Evolutionary conservation across 2,329 filamentous ascomycete genomes (phyloP).

Genomic region (Whalleya microplaca): DNA sequence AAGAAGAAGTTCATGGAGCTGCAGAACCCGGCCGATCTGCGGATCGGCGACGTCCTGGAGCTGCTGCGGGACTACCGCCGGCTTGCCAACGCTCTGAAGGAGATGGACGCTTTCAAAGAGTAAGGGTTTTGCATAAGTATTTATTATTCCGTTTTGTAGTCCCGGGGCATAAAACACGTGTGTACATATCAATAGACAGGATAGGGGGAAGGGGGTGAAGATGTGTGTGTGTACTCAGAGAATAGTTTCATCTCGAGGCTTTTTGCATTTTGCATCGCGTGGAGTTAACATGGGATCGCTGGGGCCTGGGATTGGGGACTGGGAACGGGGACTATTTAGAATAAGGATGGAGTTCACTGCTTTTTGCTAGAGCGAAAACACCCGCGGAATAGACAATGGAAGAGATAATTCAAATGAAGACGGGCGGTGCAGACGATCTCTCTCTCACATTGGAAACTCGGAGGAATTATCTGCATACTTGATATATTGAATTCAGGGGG

Average conservation of each 20-base stretch:
- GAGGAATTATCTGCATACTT: no score
- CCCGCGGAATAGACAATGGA: not conserved
- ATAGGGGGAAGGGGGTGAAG: not conserved
- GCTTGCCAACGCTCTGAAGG: conserved; percentile 66
- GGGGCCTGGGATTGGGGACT: no score
- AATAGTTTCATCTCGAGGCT: conserved; percentile 4
- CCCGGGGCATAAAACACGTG: not conserved
- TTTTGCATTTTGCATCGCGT: conserved; percentile 29
- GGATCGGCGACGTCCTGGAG: conserved; percentile 72
- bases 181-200: not conserved
- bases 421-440: not conserved
- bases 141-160: not conserved
- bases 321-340: not conserved
- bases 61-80: conserved; percentile 76
- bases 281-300: conserved; percentile 21
- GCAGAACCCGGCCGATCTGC: conserved; percentile 70
- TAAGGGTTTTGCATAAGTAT: conserved; percentile 6
- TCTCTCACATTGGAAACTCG: no score
- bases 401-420: not conserved
- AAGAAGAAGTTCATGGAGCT: conserved; percentile 75
- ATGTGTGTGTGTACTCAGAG: not conserved
- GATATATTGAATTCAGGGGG: not conserved
- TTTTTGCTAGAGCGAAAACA: conserved; percentile 5
- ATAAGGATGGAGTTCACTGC: not conserved
- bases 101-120: conserved; percentile 62